Evolutionary conservation across 495 filamentous ascomycete genomes (phyloP), one percentile per base, ranked within the genome.

Genomic region (Sphaerosporella brunnea): DNA sequence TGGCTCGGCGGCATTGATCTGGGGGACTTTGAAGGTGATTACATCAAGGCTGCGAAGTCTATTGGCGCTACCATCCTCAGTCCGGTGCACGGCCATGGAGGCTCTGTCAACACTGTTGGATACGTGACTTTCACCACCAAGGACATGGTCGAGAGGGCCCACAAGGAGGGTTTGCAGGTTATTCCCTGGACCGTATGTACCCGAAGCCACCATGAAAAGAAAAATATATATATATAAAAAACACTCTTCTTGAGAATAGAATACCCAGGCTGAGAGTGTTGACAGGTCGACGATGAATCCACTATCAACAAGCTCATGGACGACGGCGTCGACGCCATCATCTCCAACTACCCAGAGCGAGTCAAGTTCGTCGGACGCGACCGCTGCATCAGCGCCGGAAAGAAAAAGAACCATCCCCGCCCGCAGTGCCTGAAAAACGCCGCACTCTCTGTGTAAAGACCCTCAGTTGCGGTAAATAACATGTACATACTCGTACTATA

Each of bases 271-370:
- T 2, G 28, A 11, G 25, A 7, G 23, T 16, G 9, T 4, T 13
- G 9, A 37, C 19, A 47, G 46, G 36, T 61, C 24, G 60, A 62
- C 43, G 58, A 56, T 48, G 60, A 62, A 36, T 34, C 41, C 19
- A 62, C 55, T 18, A 62, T 62, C 15, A 36, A 48, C 7, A 59
- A 59, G 43, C n/a, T 62, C 47, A 53, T 62, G 7, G 44, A 26
- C 44, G 44, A 53, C 49, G 60, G 50, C 37, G 47, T 40, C n/a
- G 26, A 41, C 24, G 45, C 34, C 18, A 55, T 59, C 16, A 59
- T 61, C 37, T 59, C 58, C 13, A 56, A 62, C 42, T 62, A 62
- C 40, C 60, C 60, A 2, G 60, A 59, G 25, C 51, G 55, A 26
- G 60, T 62, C n/a, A 28, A 56, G 10, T 47, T 28, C 24, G 46